phyloP scores from a whole-genome alignment of 371 early-diverging fungal species.

The Mucor irregularis region DNA sequence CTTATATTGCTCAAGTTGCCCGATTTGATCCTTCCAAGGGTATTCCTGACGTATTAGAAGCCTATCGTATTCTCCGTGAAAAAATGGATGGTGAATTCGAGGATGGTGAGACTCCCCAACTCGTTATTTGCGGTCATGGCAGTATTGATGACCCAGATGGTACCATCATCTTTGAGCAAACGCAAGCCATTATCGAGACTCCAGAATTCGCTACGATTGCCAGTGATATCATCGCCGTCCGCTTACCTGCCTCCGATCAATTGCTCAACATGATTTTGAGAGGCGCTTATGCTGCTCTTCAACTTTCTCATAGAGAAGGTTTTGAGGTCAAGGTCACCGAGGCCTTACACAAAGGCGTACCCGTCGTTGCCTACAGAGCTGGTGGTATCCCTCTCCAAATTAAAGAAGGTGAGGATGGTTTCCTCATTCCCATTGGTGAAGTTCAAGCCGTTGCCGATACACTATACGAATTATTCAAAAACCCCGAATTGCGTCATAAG shows the following conservation, averaged over 20 bases:
- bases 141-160: slow-evolving; percentile 91
- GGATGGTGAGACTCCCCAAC: slow-evolving; percentile 59
- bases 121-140: slow-evolving; percentile 84
- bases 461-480: slow-evolving; percentile 53
- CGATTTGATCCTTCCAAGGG: slow-evolving; percentile 94
- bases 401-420: slow-evolving; percentile 62
- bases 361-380: slow-evolving; percentile 65
- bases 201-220: slow-evolving; percentile 50
- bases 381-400: slow-evolving; percentile 91
- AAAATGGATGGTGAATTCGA: slow-evolving; percentile 45
- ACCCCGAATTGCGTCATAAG: slow-evolving; percentile 39
- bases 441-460: slow-evolving; percentile 59
- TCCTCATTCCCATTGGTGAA: slow-evolving; percentile 67
- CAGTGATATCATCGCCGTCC: slow-evolving; percentile 63
- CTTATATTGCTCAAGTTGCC: slow-evolving; percentile 86
- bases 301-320: slow-evolving; percentile 84
- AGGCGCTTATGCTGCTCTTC: slow-evolving; percentile 71
- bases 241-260: slow-evolving; percentile 81
- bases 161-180: slow-evolving; percentile 67
- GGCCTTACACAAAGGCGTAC: slow-evolving; percentile 69
- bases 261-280: slow-evolving; percentile 73
- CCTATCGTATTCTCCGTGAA: slow-evolving; percentile 66
- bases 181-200: slow-evolving; percentile 43
- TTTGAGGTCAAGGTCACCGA: slow-evolving; percentile 94
- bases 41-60: slow-evolving; percentile 77